Evolutionary conservation across 2,329 filamentous ascomycete species (phyloP).

Genomic region (Ophiocordyceps australis): DNA sequence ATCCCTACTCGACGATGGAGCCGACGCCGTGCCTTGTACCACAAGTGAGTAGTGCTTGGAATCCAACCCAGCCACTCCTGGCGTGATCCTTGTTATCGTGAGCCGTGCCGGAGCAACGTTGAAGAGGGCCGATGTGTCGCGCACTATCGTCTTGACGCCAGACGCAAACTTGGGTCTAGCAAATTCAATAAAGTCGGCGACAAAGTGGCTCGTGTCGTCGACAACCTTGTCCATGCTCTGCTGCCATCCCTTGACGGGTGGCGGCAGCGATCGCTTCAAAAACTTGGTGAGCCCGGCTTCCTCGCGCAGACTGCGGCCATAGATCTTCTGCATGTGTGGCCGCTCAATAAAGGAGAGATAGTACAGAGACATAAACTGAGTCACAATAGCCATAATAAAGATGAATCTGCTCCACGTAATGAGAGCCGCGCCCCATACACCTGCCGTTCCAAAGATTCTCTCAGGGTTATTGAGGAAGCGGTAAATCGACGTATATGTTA

Average conservation of each 20-base stretch:
- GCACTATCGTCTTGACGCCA: conserved; percentile 71
- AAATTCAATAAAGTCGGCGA: conserved; percentile 77
- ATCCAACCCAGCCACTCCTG: conserved; percentile 64
- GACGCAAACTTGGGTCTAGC: conserved; percentile 74
- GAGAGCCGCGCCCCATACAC: conserved; percentile 86
- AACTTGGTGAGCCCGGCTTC: conserved; percentile 89
- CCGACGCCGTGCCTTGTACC: conserved; percentile 47
- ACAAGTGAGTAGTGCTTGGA: conserved; percentile 63
- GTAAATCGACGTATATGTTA: conserved; percentile 95
- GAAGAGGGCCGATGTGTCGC: conserved; percentile 75
- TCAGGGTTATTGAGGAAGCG: conserved; percentile 97
- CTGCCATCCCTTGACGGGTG: conserved; percentile 66
- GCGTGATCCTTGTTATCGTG: conserved; percentile 61
- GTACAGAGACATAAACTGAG: conserved; percentile 66
- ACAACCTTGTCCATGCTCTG: conserved; percentile 76
- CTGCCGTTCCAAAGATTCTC: conserved; percentile 78
- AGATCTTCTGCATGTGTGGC: conserved; percentile 96
- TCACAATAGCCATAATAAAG: conserved; percentile 70
- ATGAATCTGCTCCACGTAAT: conserved; percentile 82
- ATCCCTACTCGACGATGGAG: conserved; percentile 30
- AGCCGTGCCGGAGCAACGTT: conserved; percentile 77
- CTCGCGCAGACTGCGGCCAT: conserved; percentile 64
- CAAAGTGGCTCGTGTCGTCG: conserved; percentile 70
- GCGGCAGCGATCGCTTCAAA: conserved; percentile 69
- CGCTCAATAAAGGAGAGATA: conserved; percentile 92